These are phyloP conservation scores for Saccharomycopsis sp. DNA, from an alignment of 805 yeast genomes.

Conservation along the genomic window DNA sequence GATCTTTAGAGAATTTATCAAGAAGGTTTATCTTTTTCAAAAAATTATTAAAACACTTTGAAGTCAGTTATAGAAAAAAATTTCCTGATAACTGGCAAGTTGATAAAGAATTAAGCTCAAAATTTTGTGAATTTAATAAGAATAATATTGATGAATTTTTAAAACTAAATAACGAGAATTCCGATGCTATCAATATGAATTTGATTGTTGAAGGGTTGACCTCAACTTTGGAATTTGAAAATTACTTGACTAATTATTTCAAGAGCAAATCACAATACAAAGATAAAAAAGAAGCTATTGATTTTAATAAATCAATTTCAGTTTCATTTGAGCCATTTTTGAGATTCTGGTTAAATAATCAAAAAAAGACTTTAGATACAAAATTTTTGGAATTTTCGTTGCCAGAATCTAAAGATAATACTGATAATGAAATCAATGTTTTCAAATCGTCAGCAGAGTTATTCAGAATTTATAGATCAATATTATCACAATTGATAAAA, in stretches of 20 bases:
- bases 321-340: slow-evolving; percentile 78
- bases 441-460: slow-evolving; percentile 82
- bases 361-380: slow-evolving; percentile 50
- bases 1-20: slow-evolving; percentile 76
- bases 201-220: slow-evolving; percentile 58
- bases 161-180: neutral
- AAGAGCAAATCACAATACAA: slow-evolving; percentile 17
- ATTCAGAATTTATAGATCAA: slow-evolving; percentile 65
- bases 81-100: slow-evolving; percentile 74
- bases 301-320: slow-evolving; percentile 38
- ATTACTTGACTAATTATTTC: slow-evolving; percentile 53
- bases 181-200: slow-evolving; percentile 41
- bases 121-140: slow-evolving; percentile 60
- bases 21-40: slow-evolving; percentile 77
- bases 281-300: slow-evolving; percentile 20
- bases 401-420: slow-evolving; percentile 13
- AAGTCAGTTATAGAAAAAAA: slow-evolving; percentile 35
- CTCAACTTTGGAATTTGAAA: slow-evolving; percentile 78
- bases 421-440: slow-evolving; percentile 46
- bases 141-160: slow-evolving; percentile 53
- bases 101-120: slow-evolving; percentile 44
- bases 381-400: slow-evolving; percentile 55
- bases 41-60: slow-evolving; percentile 52
- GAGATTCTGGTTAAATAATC: slow-evolving; percentile 77
- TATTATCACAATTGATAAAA: slow-evolving; percentile 58